These are phyloP conservation scores for Mrakiaceae sp. DNA, from an alignment of 1,284 basidiomycete genomes.

Conservation along the genomic window DNA sequence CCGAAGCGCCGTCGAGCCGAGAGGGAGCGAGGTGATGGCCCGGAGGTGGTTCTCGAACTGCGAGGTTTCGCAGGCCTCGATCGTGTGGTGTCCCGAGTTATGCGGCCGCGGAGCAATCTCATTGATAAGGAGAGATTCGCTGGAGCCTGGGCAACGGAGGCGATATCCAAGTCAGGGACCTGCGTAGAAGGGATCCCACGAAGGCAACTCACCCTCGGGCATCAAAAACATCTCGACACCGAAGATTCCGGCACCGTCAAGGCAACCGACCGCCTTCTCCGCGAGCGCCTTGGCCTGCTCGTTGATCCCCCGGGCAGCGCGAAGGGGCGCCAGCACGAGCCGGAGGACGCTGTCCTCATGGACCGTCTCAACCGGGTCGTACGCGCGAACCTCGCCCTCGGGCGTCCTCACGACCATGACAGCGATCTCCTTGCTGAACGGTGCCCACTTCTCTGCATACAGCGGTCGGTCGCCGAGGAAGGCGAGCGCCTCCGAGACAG, in stretches of 20 bases:
- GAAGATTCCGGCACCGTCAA: conserved; percentile 87
- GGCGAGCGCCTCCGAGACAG: conserved; percentile 50
- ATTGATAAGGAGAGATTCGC: conserved; percentile 69
- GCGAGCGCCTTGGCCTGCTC: conserved; percentile 60
- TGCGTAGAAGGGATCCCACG: background rate
- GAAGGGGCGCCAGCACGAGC: conserved; percentile 74
- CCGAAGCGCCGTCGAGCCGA: conserved; percentile 79
- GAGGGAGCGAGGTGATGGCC: conserved; percentile 81
- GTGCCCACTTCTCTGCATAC: conserved; percentile 91
- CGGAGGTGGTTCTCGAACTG: conserved; percentile 98
- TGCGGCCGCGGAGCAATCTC: conserved; percentile 99
- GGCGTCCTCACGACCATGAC: conserved; percentile 90
- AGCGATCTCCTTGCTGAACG: conserved; percentile 81
- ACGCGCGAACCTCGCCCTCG: conserved; percentile 64
- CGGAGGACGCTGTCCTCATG: conserved; percentile 93
- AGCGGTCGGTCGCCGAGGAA: conserved; percentile 52
- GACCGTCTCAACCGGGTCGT: conserved; percentile 90
- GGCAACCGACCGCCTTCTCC: conserved; percentile 65
- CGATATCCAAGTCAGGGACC: background rate
- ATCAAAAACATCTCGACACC: conserved; percentile 98
- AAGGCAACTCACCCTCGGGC: conserved; percentile 53
- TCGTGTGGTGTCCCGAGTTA: conserved; percentile 99
- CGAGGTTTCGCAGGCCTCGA: conserved; percentile 90
- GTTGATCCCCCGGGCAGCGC: conserved; percentile 48
- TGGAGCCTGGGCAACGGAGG: background rate